A percentile compares a stretch with the other conserved stretches of the same genome.
Conservation (phyloP, 163 green algal species). For the Trebouxiophyceae sp. region DNA sequence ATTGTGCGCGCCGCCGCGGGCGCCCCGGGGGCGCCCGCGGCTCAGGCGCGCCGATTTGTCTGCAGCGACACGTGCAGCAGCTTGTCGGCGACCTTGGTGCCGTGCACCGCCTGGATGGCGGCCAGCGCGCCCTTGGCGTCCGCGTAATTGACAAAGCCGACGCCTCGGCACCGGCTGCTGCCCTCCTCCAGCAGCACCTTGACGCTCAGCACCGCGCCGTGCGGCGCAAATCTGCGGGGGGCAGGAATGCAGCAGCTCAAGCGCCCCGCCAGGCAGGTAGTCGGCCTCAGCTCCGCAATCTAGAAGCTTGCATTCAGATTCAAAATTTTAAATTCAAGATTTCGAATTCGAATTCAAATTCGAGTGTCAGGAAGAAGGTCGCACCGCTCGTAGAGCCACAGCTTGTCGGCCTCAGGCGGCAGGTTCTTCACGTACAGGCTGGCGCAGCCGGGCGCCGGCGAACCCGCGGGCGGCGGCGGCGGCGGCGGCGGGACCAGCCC, state of each 20-base stretch:
- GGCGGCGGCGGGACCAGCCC: not conserved
- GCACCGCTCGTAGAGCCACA: constrained; percentile 44
- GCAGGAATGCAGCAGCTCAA: too few species aligned
- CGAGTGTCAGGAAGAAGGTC: too few species aligned
- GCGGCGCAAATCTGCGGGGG: constrained; percentile 32
- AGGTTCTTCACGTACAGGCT: constrained; percentile 50
- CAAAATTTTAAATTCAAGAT: too few species aligned
- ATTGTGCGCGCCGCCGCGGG: too few species aligned
- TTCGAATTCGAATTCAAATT: too few species aligned
- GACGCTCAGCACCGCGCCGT: constrained; percentile 34
- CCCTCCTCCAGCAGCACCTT: constrained; percentile 25
- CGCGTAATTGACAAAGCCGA: constrained; percentile 36
- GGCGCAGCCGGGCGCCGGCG: not conserved
- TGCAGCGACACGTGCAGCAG: constrained; percentile 38
- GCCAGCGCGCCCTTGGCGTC: constrained; percentile 8
- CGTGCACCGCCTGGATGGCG: constrained; percentile 27
- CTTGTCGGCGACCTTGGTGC: constrained; percentile 20
- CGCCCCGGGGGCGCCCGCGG: too few species aligned
- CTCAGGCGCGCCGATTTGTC: too few species aligned
- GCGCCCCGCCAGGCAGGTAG: too few species aligned
- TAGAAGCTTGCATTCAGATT: too few species aligned
- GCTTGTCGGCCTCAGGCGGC: constrained; percentile 27
- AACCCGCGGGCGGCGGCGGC: not conserved
- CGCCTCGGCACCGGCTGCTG: constrained; percentile 21
- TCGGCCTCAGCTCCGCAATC: too few species aligned